Conservation (phyloP, 495 filamentous ascomycete species). For the Aspergillus sclerotiicarbonarius region DNA sequence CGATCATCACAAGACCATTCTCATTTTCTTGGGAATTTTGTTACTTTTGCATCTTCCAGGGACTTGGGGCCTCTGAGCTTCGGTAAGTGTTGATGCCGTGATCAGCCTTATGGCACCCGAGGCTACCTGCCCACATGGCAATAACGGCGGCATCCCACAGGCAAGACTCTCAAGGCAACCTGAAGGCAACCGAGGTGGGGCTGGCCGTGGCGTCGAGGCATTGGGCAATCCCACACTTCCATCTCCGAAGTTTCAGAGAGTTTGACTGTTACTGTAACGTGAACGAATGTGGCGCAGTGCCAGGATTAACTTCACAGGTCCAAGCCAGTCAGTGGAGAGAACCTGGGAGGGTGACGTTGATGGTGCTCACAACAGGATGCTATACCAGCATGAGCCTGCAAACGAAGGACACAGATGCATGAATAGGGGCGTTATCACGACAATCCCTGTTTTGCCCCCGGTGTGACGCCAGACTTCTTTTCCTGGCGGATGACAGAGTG, state of each 20-base stretch:
- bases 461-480: no score
- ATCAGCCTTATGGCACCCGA: not conserved
- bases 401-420: no score
- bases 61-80: not conserved
- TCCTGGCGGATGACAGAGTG: no score
- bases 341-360: no score
- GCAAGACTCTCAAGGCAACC: constrained; percentile 6
- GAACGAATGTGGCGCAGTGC: no score
- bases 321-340: no score
- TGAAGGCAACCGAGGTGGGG: constrained; percentile 27
- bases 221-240: not conserved
- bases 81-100: not conserved
- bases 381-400: no score
- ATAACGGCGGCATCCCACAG: not conserved
- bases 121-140: not conserved
- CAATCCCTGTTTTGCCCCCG: no score
- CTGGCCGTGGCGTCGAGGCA: constrained; percentile 37
- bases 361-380: no score
- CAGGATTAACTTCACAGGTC: no score
- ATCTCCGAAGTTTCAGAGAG: not conserved
- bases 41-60: not conserved
- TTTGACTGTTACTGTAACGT: not conserved
- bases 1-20: not conserved
- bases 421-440: no score
- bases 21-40: not conserved